phyloP scores from a whole-genome alignment of 768 basidiomycete genomes.

The Inosperma sp. region DNA sequence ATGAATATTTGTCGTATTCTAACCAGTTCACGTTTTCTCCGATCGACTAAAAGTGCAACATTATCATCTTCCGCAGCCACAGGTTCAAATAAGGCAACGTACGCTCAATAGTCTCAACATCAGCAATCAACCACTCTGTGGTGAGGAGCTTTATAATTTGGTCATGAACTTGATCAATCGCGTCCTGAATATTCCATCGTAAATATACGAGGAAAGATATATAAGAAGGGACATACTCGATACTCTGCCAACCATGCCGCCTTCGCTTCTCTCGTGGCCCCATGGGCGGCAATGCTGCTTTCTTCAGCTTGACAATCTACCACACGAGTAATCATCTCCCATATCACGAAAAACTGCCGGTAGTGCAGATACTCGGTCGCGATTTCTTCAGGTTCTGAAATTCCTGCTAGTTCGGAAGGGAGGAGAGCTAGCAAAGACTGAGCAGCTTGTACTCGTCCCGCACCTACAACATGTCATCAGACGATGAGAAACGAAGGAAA shows the following conservation, averaged over 20 bases:
- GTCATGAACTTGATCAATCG: slow-evolving; percentile 61
- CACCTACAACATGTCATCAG: slow-evolving; percentile 37
- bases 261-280: slow-evolving; percentile 56
- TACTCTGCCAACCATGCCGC: slow-evolving; percentile 63
- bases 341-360: slow-evolving; percentile 71
- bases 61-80: background rate
- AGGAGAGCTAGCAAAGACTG: slow-evolving; percentile 53
- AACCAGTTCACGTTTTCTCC: slow-evolving; percentile 59
- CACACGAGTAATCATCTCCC: slow-evolving; percentile 61
- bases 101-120: slow-evolving; percentile 43
- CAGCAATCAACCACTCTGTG: slow-evolving; percentile 69
- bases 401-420: slow-evolving; percentile 56
- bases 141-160: slow-evolving; percentile 68
- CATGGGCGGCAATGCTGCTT: slow-evolving; percentile 28
- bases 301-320: slow-evolving; percentile 58
- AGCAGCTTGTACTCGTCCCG: slow-evolving; percentile 71
- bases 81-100: slow-evolving; percentile 13
- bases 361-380: slow-evolving; percentile 78
- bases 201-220: background rate
- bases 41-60: slow-evolving; percentile 36
- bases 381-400: slow-evolving; percentile 64
- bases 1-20: slow-evolving; percentile 87
- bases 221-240: slow-evolving; percentile 36
- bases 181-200: slow-evolving; percentile 31
- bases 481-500: background rate